These are phyloP conservation scores for Thamnidium elegans DNA, from an alignment of 192 early-diverging fungal species.

Conservation along the genomic window DNA sequence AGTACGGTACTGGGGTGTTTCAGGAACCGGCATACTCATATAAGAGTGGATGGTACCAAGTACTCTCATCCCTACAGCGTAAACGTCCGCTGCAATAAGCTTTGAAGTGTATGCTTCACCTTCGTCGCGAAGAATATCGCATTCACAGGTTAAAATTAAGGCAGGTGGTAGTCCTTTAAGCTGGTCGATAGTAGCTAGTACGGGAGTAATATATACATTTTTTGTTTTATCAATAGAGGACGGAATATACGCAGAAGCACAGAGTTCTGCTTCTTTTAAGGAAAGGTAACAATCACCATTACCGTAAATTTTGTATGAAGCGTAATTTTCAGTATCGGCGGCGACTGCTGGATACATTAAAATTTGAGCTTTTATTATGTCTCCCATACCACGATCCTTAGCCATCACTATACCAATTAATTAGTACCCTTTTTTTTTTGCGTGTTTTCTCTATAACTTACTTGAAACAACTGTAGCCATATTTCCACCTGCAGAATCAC, in stretches of 20 bases:
- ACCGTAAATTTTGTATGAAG: slow-evolving; percentile 10
- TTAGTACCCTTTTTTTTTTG: not conserved
- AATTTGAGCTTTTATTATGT: slow-evolving; percentile 1
- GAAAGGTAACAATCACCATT: slow-evolving; percentile 16
- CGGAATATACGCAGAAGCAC: not conserved
- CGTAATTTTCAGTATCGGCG: slow-evolving; percentile 1
- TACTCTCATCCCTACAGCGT: slow-evolving; percentile 22
- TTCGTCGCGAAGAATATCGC: slow-evolving; percentile 25
- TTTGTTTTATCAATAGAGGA: not conserved
- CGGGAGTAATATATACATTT: not conserved
- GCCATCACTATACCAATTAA: not conserved
- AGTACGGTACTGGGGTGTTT: slow-evolving; percentile 1
- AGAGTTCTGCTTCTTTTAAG: not conserved
- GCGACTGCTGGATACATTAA: slow-evolving; percentile 13
- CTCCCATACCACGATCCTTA: not conserved
- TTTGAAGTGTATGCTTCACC: slow-evolving; percentile 20
- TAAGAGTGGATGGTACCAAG: slow-evolving; percentile 16
- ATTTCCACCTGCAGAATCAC: slow-evolving; percentile 27
- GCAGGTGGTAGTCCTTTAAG: slow-evolving; percentile 18
- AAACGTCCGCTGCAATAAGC: slow-evolving; percentile 14
- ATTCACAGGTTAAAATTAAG: slow-evolving; percentile 20
- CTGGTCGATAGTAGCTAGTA: slow-evolving; percentile 10
- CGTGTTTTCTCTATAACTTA: not conserved
- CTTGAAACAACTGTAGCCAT: slow-evolving; percentile 6
- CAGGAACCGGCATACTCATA: not conserved